Evolutionary conservation across 2,329 filamentous ascomycete species (phyloP), one percentile per base, ranked within the genome.

Genomic region (Botryotinia calthae): DNA sequence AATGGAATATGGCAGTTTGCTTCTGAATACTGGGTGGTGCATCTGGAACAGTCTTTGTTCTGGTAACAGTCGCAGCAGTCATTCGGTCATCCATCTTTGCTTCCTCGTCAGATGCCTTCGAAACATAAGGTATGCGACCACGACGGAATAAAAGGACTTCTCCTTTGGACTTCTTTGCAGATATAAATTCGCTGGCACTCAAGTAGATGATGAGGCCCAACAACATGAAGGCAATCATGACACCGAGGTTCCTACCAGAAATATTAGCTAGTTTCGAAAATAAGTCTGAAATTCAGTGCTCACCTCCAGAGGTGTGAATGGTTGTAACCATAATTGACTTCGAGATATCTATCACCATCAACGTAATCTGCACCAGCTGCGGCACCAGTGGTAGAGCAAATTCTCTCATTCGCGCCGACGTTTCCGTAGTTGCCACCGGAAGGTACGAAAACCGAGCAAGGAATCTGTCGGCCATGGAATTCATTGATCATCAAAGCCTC

Each of bases 401-500:
- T 84, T 42, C 74, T 75, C 51, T 78, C 71, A 6, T 72, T 64
- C 1, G 73, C 65, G 22, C 73, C 58, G 4, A 76, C 62, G 37
- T 76, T 73, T 18, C 66, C 65, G 63, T 78, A 80, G 20, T n/a
- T 65, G 58, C 66, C 61, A n/a, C 78, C 79, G 4, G 64, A 58
- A 20, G 78, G 79, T 0, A 79, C 75, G 51, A 79, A 79, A 25
- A 71, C 48, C 1, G 75, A 73, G 67, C 79, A 80, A 2, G 74
- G 74, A 31, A 80, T 76, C 18, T 74, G 37, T 31, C 76, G 74
- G 42, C 74, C 68, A 54, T 76, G 74, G 65, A 97, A 97, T 81
- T 97, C 94, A 82, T 97, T 97, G 75, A 93, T 87, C 87, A 95
- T 91, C 40, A 97, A 85, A 0, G 89, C 85, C 81, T 92, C 90